Evolutionary conservation across 768 basidiomycete species (phyloP).

Genomic region (Leccinum incarnatum): DNA sequence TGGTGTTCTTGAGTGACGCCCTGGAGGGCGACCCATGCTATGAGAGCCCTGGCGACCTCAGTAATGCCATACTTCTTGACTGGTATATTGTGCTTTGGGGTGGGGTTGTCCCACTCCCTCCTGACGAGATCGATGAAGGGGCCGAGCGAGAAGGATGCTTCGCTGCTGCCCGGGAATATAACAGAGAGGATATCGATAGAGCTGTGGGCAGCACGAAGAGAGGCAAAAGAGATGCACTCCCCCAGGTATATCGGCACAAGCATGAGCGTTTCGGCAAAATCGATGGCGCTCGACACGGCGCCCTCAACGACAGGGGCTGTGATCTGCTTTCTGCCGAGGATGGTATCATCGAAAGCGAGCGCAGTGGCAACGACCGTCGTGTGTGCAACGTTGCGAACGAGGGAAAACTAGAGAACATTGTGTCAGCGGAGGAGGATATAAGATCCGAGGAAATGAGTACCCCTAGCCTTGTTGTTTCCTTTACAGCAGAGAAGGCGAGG

Average conservation of each 20-base stretch:
- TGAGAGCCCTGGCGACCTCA: slow-evolving; percentile 65
- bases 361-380: slow-evolving; percentile 59
- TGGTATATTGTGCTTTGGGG: slow-evolving; percentile 50
- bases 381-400: slow-evolving; percentile 60
- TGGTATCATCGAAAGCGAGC: slow-evolving; percentile 58
- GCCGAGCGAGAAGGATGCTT: slow-evolving; percentile 77
- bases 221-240: slow-evolving; percentile 75
- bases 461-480: slow-evolving; percentile 64
- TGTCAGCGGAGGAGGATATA: slow-evolving; percentile 10
- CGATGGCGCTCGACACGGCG: slow-evolving; percentile 59
- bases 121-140: slow-evolving; percentile 80
- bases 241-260: slow-evolving; percentile 73
- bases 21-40: slow-evolving; percentile 80
- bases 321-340: slow-evolving; percentile 61
- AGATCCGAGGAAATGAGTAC: slow-evolving; percentile 39
- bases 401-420: slow-evolving; percentile 51
- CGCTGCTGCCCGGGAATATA: slow-evolving; percentile 72
- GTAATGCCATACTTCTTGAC: slow-evolving; percentile 60
- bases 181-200: slow-evolving; percentile 72
- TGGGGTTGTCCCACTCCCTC: slow-evolving; percentile 67
- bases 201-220: slow-evolving; percentile 68
- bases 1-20: slow-evolving; percentile 81
- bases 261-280: slow-evolving; percentile 66
- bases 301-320: slow-evolving; percentile 56
- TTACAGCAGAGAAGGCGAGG: slow-evolving; percentile 67